Conservation (phyloP, 1,284 basidiomycete genomes). For the Exsudoporus floridanus region DNA sequence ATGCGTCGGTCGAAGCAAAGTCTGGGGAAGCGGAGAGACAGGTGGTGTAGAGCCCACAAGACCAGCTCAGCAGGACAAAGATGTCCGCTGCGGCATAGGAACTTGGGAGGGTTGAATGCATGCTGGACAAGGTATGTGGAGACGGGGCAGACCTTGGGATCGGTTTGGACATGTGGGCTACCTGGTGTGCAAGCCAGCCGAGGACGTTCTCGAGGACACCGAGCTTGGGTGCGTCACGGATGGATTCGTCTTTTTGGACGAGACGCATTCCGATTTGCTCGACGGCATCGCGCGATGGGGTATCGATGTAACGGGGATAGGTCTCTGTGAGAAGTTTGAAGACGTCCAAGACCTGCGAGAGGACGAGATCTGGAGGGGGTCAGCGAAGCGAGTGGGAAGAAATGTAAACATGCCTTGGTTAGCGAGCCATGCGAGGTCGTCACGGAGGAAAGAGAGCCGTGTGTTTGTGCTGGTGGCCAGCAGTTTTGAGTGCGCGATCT, state of each 20-base stretch:
- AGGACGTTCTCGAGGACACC: constrained; percentile 68
- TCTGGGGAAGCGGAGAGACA: constrained; percentile 45
- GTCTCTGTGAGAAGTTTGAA: constrained; percentile 73
- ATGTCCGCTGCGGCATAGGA: constrained; percentile 62
- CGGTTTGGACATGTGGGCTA: constrained; percentile 51
- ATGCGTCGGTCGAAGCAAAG: constrained; percentile 48
- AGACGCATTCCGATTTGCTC: constrained; percentile 64
- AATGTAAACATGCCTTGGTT: constrained; percentile 50
- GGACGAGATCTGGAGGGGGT: constrained; percentile 52
- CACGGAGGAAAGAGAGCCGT: constrained; percentile 58
- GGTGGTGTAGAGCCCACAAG: constrained; percentile 60
- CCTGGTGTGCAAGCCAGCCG: constrained; percentile 70
- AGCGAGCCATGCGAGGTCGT: constrained; percentile 59
- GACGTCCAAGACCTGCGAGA: constrained; percentile 67
- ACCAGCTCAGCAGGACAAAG: constrained; percentile 75
- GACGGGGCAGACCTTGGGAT: constrained; percentile 46
- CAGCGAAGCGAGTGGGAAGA: background rate
- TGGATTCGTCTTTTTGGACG: constrained; percentile 55
- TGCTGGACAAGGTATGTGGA: constrained; percentile 5
- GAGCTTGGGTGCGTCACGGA: constrained; percentile 41
- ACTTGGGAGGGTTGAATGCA: constrained; percentile 36
- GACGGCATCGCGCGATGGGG: constrained; percentile 66
- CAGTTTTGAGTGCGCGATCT: constrained; percentile 50
- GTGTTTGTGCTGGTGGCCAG: constrained; percentile 53
- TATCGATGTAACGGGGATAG: constrained; percentile 76